Base-by-base conservation (phyloP, 108 stramenopile genomes). In the Chaetoceros muelleri region DNA sequence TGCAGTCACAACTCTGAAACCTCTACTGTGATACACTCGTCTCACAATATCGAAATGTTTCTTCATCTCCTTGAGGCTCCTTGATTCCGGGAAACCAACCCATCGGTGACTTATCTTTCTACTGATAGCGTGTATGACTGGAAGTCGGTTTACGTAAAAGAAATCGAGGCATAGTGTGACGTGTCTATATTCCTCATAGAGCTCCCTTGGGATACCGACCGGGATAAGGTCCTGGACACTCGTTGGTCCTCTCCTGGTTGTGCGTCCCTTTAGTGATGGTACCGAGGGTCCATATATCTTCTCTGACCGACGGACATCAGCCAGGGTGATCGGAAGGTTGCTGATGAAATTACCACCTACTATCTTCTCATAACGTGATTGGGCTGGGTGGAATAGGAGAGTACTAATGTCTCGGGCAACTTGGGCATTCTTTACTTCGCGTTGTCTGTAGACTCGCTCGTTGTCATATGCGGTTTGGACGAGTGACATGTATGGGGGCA, bases 111-210 rank as follows among this genome's bases (percentile, higher is more conserved):
- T 48, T 17, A 77, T 52, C 34, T 67, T 28, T 24, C 46, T 30
- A 8, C 62, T 64, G 17, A 72, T 52, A 20, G 70, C 62, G 22
- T 51, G 34, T 1, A 81, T 24, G 29, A 81, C 71, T 0, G 70
- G 73, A 10, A 40, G 5, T 5, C 34, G 8, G 13, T 40, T 40
- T 13, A 40, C 34, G 13, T 40, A 40, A 13, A 81, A 61, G 44
- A 81, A 49, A 52, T 76, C 73, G 18, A 58, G 55, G 13, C 30
- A 57, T 17, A 77, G 51, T 0, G 56, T 72, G 1, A 77, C 44
- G 20, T 56, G 26, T 1, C 46, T 0, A 23, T 69, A 60, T 0
- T 50, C 29, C 22, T 62, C 31, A 31, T 61, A 16, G 46, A 81
- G 71, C 0, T 55, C 30, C 0, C 44, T 7, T 0, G 74, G 71